Evolutionary conservation across 805 yeast species (phyloP).

Genomic region (Wickerhamiella australiensis): DNA sequence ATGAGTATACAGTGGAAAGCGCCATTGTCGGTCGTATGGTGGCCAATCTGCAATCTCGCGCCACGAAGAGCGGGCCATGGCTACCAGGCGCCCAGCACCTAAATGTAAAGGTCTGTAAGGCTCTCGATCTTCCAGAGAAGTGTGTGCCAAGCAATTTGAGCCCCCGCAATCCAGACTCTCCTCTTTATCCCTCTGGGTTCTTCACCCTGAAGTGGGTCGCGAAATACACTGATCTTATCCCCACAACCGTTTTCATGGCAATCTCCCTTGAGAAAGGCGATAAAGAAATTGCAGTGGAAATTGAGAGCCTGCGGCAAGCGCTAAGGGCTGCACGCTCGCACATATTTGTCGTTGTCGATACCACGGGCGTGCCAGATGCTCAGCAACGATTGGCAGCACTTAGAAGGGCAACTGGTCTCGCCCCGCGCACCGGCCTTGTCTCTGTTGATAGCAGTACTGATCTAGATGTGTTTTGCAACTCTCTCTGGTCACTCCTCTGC

Average conservation of each 20-base stretch:
- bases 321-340: constrained; percentile 11
- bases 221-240: constrained; percentile 39
- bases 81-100: constrained; percentile 10
- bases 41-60: neutral
- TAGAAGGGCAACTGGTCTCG: constrained; percentile 34
- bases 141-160: constrained; percentile 30
- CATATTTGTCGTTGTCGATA: neutral
- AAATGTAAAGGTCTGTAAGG: neutral
- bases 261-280: constrained; percentile 30
- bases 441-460: constrained; percentile 31
- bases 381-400: constrained; percentile 21
- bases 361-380: neutral
- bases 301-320: constrained; percentile 19
- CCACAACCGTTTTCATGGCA: constrained; percentile 37
- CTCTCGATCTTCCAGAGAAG: constrained; percentile 4
- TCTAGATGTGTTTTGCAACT: constrained; percentile 30
- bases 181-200: constrained; percentile 33
- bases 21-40: neutral
- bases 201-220: constrained; percentile 41
- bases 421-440: constrained; percentile 36
- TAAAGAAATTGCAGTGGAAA: constrained; percentile 21
- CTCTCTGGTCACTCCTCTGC: constrained; percentile 31
- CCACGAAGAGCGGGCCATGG: constrained; percentile 10
- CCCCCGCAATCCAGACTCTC: constrained; percentile 35
- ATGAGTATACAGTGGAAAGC: neutral